Evolutionary conservation across 1,284 basidiomycete species (phyloP).

Genomic region (Tausonia pullulans): DNA sequence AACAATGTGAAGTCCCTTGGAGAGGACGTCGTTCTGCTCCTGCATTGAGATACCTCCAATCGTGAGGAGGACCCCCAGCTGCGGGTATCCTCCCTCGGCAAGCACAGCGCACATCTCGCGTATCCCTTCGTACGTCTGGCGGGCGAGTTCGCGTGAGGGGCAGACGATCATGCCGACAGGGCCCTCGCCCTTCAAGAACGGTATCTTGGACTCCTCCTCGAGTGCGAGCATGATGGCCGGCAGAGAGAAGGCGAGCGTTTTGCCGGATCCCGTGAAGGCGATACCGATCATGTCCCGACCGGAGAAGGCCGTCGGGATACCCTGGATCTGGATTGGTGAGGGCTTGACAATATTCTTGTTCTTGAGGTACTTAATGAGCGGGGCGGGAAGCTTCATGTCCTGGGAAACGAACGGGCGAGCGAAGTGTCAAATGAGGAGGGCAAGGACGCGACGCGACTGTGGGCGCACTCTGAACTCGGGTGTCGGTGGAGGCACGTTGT

Average conservation of each 20-base stretch:
- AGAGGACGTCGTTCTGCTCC: conserved; percentile 81
- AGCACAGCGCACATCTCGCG: conserved; percentile 72
- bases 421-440: neutral
- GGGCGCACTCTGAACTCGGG: conserved; percentile 50
- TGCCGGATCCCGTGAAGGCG: conserved; percentile 85
- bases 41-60: conserved; percentile 98
- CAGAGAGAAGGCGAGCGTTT: conserved; percentile 80
- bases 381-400: conserved; percentile 95
- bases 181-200: conserved; percentile 85
- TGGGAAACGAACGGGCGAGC: conserved; percentile 1
- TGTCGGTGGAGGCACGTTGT: conserved; percentile 83
- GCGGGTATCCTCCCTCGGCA: conserved; percentile 72
- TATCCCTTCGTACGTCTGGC: conserved; percentile 93
- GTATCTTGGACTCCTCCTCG: conserved; percentile 82
- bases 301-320: conserved; percentile 83
- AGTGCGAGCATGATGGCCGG: conserved; percentile 90
- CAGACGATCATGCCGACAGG: conserved; percentile 92
- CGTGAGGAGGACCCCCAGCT: conserved; percentile 75
- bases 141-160: conserved; percentile 84
- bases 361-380: conserved; percentile 70
- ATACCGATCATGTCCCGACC: conserved; percentile 94
- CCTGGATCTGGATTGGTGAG: conserved; percentile 95
- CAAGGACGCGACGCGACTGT: conserved; percentile 16
- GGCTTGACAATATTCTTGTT: conserved; percentile 75
- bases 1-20: conserved; percentile 78